Percentiles rank a stretch among this genome's conserved stretches.
phyloP scores from a whole-genome alignment of 768 basidiomycete genomes.

The Boletales sp. region DNA sequence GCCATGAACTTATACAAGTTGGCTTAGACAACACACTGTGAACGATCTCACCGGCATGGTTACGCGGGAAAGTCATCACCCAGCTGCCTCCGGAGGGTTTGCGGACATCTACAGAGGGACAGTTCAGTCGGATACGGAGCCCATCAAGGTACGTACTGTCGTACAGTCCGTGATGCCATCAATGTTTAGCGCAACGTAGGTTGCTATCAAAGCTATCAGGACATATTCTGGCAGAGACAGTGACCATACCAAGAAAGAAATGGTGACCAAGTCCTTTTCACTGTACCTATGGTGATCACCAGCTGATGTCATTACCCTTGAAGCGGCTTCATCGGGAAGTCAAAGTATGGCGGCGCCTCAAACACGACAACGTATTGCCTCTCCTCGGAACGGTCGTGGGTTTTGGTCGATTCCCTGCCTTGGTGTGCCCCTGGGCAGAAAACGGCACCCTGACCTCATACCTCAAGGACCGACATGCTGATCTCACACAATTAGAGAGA shows the following conservation, averaged over 20 bases:
- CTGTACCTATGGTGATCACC: not conserved
- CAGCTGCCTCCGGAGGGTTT: not conserved
- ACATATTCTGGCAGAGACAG: not conserved
- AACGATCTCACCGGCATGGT: not conserved
- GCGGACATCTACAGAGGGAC: slow-evolving; percentile 1
- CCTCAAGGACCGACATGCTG: slow-evolving; percentile 9
- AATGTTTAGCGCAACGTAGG: not conserved
- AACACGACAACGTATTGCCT: slow-evolving; percentile 22
- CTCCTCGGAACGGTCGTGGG: slow-evolving; percentile 20
- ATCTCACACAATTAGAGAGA: slow-evolving; percentile 1
- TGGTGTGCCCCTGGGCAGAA: slow-evolving; percentile 27
- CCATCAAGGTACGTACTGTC: not conserved
- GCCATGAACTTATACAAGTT: not conserved
- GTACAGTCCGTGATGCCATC: no score
- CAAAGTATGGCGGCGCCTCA: slow-evolving; percentile 22
- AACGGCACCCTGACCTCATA: slow-evolving; percentile 22
- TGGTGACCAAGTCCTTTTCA: not conserved
- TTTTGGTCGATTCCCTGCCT: slow-evolving; percentile 24
- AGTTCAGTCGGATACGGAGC: not conserved
- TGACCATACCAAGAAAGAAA: slow-evolving; percentile 5
- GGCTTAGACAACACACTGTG: not conserved
- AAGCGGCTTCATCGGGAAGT: slow-evolving; percentile 23
- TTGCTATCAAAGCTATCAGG: slow-evolving; percentile 1
- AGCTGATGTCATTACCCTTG: not conserved
- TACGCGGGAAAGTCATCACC: not conserved